Evolutionary conservation across 768 basidiomycete species (phyloP), one percentile per base, ranked within the genome.

Genomic region (Tricholoma furcatifolium): DNA sequence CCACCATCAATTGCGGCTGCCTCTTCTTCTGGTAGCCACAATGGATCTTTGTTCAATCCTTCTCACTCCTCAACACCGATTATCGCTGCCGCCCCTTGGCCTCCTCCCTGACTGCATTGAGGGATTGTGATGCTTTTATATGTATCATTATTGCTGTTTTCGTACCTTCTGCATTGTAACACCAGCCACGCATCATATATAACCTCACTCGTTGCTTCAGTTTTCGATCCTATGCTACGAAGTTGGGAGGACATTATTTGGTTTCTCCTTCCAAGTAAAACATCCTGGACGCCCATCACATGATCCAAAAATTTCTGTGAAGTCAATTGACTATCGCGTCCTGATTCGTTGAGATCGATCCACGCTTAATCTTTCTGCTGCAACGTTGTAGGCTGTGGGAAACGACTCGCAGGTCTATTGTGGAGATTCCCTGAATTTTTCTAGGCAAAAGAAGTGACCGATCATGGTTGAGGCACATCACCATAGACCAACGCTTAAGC

Each of bases 401-500:
- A 31, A 31, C 32, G 35, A 20, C 39, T 20, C 30, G 23, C 42
- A 11, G 24, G 15, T 23, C 18, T 14, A 24, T 30, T 34, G 8
- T 34, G 24, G 46, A 23, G 17, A 31, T 35, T n/a, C 3, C 17
- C 15, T 17, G 17, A 41, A 30, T 17, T 18, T 21, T 2, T 20
- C 18, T n/a, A 2, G 8, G 14, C 24, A 17, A 31, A 34, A 34
- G 47, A 48, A 43, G 34, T 21, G 21, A 15, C 44, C 40, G 42
- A 56, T 51, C 49, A 78, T 78, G 75, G 70, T 64, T 17, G 75
- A 75, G 64, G 60, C 56, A 23, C 76, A 82, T 51, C 90, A 91
- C 65, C 91, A 93, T 67, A 70, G 93, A 57, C 76, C 95, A 40
- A 88, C 92, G 6, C 81, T 93, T 57, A 97, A 96, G 71, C 94